These are phyloP conservation scores for Fusarium incarnatum DNA, from an alignment of 2,329 filamentous ascomycete genomes.

Conservation along the genomic window DNA sequence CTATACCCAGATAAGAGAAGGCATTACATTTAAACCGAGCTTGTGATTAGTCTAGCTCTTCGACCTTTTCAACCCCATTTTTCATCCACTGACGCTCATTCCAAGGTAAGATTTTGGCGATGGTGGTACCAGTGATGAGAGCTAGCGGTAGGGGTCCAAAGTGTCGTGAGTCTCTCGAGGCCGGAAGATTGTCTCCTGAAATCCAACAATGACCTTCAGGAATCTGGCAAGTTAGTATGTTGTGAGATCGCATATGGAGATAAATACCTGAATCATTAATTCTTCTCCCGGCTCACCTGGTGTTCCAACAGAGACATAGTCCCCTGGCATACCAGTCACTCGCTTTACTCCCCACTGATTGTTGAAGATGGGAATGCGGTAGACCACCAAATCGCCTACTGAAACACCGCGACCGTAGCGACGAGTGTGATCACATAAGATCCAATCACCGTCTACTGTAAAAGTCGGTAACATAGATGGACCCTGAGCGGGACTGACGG, in stretches of 20 bases:
- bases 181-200: slow-evolving; percentile 85
- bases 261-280: slow-evolving; percentile 72
- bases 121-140: slow-evolving; percentile 84
- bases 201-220: slow-evolving; percentile 94
- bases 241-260: no score
- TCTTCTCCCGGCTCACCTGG: slow-evolving; percentile 61
- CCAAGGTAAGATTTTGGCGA: slow-evolving; percentile 70
- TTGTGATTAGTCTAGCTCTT: slow-evolving; percentile 33
- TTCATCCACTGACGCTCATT: slow-evolving; percentile 63
- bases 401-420: slow-evolving; percentile 72
- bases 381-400: slow-evolving; percentile 88
- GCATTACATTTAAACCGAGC: slow-evolving; percentile 37
- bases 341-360: slow-evolving; percentile 78
- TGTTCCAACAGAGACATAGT: slow-evolving; percentile 77
- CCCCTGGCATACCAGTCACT: slow-evolving; percentile 79
- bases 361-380: slow-evolving; percentile 76
- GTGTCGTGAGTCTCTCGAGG: slow-evolving; percentile 85
- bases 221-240: slow-evolving; percentile 65
- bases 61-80: slow-evolving; percentile 55
- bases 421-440: slow-evolving; percentile 75
- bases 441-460: slow-evolving; percentile 71
- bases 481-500: slow-evolving; percentile 70
- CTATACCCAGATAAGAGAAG: slow-evolving; percentile 47
- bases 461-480: slow-evolving; percentile 94
- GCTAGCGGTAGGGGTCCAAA: slow-evolving; percentile 90